These are phyloP conservation scores for Salix brachista DNA, from an alignment of 345 rosid genomes.

Conservation along the genomic window DNA sequence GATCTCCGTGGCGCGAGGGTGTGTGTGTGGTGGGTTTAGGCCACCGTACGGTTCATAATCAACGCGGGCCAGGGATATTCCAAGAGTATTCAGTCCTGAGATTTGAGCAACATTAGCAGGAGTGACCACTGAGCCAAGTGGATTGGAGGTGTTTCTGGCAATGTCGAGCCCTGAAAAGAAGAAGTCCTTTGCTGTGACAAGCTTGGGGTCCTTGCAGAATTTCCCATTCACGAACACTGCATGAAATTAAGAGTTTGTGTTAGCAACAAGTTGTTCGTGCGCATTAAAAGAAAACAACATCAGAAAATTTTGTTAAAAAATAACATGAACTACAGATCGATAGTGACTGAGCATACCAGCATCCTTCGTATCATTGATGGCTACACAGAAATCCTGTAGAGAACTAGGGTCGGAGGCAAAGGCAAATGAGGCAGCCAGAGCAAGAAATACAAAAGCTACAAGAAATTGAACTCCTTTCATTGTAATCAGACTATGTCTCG, in stretches of 20 bases:
- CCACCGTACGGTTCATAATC: background rate
- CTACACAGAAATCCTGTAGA: conserved; percentile 15
- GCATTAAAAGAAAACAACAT: no score
- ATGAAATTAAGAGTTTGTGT: no score
- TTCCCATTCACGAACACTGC: conserved; percentile 10
- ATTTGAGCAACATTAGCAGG: background rate
- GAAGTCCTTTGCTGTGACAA: background rate
- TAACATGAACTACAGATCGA: no score
- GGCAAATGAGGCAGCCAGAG: background rate
- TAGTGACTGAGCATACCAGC: background rate
- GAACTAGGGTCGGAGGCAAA: conserved; percentile 5
- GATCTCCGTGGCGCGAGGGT: conserved; percentile 5
- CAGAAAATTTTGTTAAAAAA: no score
- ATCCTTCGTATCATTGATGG: background rate
- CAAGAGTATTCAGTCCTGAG: conserved; percentile 13
- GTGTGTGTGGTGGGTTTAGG: background rate
- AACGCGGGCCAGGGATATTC: background rate
- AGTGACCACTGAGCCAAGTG: background rate
- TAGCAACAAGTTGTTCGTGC: no score
- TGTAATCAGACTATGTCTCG: no score
- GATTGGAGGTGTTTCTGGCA: background rate
- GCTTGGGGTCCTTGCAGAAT: conserved; percentile 10
- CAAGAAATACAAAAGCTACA: background rate
- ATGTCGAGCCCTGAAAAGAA: background rate
- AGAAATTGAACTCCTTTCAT: background rate